Evolutionary conservation across 2,329 filamentous ascomycete genomes (phyloP), one percentile per base, ranked within the genome.

Genomic region (Penicillium sp.): DNA sequence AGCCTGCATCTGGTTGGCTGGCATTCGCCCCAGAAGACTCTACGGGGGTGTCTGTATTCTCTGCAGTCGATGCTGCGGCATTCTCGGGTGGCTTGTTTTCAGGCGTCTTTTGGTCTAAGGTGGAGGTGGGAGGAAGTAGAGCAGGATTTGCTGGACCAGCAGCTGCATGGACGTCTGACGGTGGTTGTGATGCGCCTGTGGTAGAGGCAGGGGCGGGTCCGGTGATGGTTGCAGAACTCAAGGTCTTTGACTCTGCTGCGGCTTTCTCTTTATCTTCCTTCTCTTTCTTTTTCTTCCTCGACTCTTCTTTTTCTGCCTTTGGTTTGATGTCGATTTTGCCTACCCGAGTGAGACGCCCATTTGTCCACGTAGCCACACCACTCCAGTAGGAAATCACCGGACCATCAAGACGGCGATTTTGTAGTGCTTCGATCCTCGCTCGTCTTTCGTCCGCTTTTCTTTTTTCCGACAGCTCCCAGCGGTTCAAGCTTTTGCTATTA

Each of bases 361-460:
- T 87, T 53, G 88, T 82, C 83, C 90, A 93, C 65, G 90, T 85
- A 34, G 89, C 89, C 60, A 90, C 84, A n/a, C 93, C 94, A 72
- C 92, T 97, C 88, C 92, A 97, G 73, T 89, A 93, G 2, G 90
- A 90, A 40, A 97, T 87, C 11, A 97, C 90, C 0, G 94, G 91
- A 0, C 94, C 94, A 52, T 93, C 87, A 9, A 97, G 82, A 49
- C 89, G 90, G 47, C 92, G 85, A 71, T 92, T 90, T 67, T 96
- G 89, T 64, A 97, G 79, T 14, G 93, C 94, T 38, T 93, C 92
- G 46, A 97, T 80, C 75, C 89, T 93, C 39, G 87, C 89, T 61
- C 86, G 84, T 59, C 93, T 84, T 69, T 96, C 89, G 66, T 93
- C 90, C 63, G 92, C 89, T 56, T 93, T 86, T 71, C 89, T 86